These are phyloP conservation scores for Misopates orontium DNA, from an alignment of 257 asterid species.

Conservation along the genomic window DNA sequence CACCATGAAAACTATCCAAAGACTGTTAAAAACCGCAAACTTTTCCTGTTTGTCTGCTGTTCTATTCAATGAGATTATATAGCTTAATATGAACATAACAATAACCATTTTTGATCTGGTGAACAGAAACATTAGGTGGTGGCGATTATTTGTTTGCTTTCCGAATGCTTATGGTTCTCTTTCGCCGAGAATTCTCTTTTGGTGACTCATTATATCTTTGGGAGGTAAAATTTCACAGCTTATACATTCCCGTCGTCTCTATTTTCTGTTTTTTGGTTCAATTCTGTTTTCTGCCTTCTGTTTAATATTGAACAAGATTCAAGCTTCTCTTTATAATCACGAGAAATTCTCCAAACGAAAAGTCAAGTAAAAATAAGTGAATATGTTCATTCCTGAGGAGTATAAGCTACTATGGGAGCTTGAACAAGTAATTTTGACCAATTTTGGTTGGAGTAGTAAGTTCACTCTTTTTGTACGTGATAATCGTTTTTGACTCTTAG, in stretches of 20 bases:
- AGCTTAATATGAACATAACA: conserved; percentile 27
- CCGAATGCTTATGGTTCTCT: conserved; percentile 95
- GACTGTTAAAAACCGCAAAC: background rate
- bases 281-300: background rate
- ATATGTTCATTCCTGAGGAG: background rate
- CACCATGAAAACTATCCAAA: conserved; percentile 2
- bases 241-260: conserved; percentile 11
- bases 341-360: background rate
- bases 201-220: conserved; percentile 86
- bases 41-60: background rate
- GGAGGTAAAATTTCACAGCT: conserved; percentile 62
- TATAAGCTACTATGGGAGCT: background rate
- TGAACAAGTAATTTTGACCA: background rate
- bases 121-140: conserved; percentile 80
- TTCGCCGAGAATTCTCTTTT: conserved; percentile 94
- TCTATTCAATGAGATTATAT: conserved; percentile 8
- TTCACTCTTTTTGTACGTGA: conserved; percentile 13
- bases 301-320: conserved; percentile 1
- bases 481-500: conserved; percentile 17
- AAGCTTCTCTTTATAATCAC: too few relatives aligned
- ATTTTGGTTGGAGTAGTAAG: background rate
- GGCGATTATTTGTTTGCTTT: conserved; percentile 92
- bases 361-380: background rate
- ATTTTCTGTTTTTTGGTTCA: background rate
- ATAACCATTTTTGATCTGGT: conserved; percentile 25